Percentiles rank a stretch among this genome's conserved stretches.
These are phyloP conservation scores for Fraxinus velutina DNA, from an alignment of 305 asterid genomes.

Conservation along the genomic window DNA sequence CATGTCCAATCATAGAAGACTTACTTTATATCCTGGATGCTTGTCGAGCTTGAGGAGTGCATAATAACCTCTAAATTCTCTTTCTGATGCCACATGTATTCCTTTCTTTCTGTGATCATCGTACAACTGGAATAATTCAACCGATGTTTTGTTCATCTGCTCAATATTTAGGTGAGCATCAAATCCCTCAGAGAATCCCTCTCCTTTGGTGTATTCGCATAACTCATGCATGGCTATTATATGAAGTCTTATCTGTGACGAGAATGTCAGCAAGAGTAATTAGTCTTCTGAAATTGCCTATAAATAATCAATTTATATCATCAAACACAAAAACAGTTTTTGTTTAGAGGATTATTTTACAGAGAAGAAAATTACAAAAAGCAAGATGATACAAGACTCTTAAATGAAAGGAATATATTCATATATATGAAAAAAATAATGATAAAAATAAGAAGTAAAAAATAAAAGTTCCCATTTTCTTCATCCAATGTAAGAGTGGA, in stretches of 20 bases:
- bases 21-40: conserved; percentile 98
- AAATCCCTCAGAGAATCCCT: conserved; percentile 98
- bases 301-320: background rate
- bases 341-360: conserved; percentile 1
- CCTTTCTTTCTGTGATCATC: conserved; percentile 96
- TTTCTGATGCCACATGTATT: conserved; percentile 71
- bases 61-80: conserved; percentile 97
- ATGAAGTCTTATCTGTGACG: conserved; percentile 92
- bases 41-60: conserved; percentile 99
- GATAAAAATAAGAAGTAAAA: background rate
- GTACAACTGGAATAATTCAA: conserved; percentile 83
- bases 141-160: conserved; percentile 99
- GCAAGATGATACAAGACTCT: conserved; percentile 5
- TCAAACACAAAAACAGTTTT: conserved; percentile 10
- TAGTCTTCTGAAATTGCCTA: conserved; percentile 16
- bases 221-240: conserved; percentile 97
- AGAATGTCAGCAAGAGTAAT: conserved; percentile 22
- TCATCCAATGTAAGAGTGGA: background rate
- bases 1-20: conserved; percentile 39
- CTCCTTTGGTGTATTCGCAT: conserved; percentile 95
- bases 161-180: conserved; percentile 99
- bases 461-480: background rate
- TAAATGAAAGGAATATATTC: background rate
- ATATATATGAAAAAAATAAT: conserved; percentile 4
- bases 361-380: conserved; percentile 2